phyloP scores from a whole-genome alignment of 331 rosid genomes.

The Malus hybrid region DNA sequence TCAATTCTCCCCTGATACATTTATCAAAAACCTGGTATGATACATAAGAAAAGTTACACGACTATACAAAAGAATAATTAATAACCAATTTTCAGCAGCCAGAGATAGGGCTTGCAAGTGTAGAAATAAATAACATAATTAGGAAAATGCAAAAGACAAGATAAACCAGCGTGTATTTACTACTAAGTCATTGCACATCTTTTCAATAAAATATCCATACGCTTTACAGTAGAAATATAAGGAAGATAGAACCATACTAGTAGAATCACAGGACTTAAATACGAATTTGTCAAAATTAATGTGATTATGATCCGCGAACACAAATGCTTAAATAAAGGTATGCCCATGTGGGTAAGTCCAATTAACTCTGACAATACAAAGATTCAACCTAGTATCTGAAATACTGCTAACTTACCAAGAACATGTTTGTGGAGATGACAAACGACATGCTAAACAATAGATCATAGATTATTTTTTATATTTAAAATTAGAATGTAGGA shows the following conservation, averaged over 20 bases:
- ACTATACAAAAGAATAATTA: background rate
- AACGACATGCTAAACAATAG: background rate
- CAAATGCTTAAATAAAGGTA: background rate
- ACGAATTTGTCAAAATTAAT: background rate
- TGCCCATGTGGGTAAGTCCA: background rate
- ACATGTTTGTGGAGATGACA: background rate
- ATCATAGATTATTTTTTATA: background rate
- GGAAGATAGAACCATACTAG: background rate
- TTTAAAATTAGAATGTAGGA: no score
- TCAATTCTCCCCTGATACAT: constrained; percentile 43
- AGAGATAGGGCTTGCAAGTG: background rate
- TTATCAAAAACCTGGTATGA: constrained; percentile 39
- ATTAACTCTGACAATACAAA: background rate
- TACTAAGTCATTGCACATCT: no score
- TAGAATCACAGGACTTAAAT: background rate
- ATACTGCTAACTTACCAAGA: background rate
- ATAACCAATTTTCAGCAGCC: background rate
- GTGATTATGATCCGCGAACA: background rate
- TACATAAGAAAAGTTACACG: background rate
- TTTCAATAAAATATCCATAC: background rate
- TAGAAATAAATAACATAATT: background rate
- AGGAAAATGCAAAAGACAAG: background rate
- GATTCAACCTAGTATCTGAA: background rate
- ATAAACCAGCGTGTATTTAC: background rate
- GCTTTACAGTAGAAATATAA: background rate